phyloP scores from a whole-genome alignment of 208 protist genomes.

The Leishmania turanica region DNA sequence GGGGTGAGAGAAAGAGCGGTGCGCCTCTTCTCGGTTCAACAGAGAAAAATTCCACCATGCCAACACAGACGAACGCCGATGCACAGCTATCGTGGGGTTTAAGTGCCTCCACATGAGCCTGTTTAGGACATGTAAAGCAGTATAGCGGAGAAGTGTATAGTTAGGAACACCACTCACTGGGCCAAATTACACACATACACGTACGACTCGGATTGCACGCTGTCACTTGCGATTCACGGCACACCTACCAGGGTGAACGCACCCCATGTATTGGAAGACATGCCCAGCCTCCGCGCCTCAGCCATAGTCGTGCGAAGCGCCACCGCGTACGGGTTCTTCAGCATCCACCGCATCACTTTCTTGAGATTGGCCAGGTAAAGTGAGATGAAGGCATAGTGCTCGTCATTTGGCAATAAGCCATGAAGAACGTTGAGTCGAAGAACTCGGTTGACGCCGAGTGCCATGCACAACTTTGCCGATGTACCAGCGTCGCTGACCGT shows the following conservation, averaged over 20 bases:
- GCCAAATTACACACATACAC: neutral
- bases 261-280: slow-evolving; percentile 59
- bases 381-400: slow-evolving; percentile 62
- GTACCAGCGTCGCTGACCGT: slow-evolving; percentile 45
- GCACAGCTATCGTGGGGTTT: neutral
- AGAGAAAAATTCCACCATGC: neutral
- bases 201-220: neutral
- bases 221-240: slow-evolving; percentile 31
- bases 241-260: slow-evolving; percentile 79
- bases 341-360: slow-evolving; percentile 41
- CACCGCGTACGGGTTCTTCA: slow-evolving; percentile 68
- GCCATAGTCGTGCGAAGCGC: slow-evolving; percentile 74
- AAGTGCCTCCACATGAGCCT: neutral
- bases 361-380: slow-evolving; percentile 55
- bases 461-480: slow-evolving; percentile 61
- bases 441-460: slow-evolving; percentile 67
- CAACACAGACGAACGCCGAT: neutral
- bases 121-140: neutral
- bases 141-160: neutral
- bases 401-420: slow-evolving; percentile 39
- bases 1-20: neutral
- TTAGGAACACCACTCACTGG: neutral
- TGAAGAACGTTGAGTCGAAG: slow-evolving; percentile 65
- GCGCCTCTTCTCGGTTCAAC: neutral
- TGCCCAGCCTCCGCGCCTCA: slow-evolving; percentile 29